Evolutionary conservation across 345 rosid species (phyloP).

Genomic region (Eucalyptus dawsonii): DNA sequence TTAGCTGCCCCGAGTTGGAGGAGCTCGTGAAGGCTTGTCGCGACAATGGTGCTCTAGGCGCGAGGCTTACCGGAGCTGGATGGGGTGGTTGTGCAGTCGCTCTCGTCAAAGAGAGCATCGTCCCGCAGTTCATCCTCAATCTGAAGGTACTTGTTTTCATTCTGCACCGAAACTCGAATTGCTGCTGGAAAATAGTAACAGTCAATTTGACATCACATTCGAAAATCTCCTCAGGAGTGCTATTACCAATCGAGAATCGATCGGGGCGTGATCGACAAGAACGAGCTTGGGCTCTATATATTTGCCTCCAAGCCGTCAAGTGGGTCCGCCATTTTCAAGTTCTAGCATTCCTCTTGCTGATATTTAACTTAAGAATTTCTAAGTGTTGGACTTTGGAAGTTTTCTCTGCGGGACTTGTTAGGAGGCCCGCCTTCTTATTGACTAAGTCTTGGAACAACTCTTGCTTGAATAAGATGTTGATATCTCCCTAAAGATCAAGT

Average conservation of each 20-base stretch:
- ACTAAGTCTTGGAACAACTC: neutral
- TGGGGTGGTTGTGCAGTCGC: constrained; percentile 99
- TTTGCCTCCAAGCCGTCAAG: constrained; percentile 98
- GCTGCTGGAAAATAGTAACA: neutral
- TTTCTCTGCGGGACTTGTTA: neutral
- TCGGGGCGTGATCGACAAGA: constrained; percentile 50
- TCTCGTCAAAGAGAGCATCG: constrained; percentile 65
- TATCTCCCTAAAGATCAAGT: neutral
- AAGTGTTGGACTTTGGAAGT: neutral
- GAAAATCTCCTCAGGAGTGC: constrained; percentile 36
- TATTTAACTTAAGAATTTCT: neutral
- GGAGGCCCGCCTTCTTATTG: neutral
- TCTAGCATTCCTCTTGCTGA: constrained; percentile 5
- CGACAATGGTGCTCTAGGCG: constrained; percentile 77
- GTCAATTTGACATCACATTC: neutral
- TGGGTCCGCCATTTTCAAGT: constrained; percentile 88
- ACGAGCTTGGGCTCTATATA: constrained; percentile 71
- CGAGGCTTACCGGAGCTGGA: constrained; percentile 97
- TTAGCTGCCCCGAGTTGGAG: constrained; percentile 93
- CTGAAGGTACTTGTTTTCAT: constrained; percentile 41
- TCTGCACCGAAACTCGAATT: neutral
- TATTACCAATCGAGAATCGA: constrained; percentile 74
- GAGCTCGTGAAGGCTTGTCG: constrained; percentile 65
- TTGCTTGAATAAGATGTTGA: neutral
- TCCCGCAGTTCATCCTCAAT: constrained; percentile 75